Evolutionary conservation across 2,329 filamentous ascomycete species (phyloP), one percentile per base, ranked within the genome.

Genomic region (Aspergillus sp.): DNA sequence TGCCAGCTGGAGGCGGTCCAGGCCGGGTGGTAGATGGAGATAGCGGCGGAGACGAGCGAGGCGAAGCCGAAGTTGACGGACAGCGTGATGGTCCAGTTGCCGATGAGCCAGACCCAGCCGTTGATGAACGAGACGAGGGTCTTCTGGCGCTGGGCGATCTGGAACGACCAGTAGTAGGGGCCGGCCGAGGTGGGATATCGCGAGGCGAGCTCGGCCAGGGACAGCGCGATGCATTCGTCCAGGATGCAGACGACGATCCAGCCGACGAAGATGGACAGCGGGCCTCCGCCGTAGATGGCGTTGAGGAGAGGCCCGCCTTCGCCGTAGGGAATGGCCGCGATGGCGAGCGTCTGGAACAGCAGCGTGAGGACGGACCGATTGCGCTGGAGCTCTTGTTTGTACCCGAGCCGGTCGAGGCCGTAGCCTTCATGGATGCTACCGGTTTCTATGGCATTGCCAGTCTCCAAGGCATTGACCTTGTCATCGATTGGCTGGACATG

Each of bases 291-390:
- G 41, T 58, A 74, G 54, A 76, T 75, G 46, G 74, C 74, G 24
- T 63, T 73, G 47, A 75, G 63, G 8, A 76, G 56, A 5, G 71
- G 61, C 8, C 63, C 60, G 7, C 73, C 72, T 52, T 75, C 72
- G 6, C 80, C 82, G 54, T 78, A 84, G 4, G 80, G 82, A 44
- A 84, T 81, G 17, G 82, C 82, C 26, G 82, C 81, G 26, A 85
- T 84, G 19, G 82, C 81, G 7, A 85, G 70, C 0, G 79, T 79
- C 65, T 85, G 82, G 64, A 85, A 86, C 11, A 85, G 72, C 1
- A 86, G 70, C 0, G 82, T 84, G 56, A 79, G 74, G 60, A 85
- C 76, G 0, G 82, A 84, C 30, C 83, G 76, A 56, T 85, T 86
- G 19, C 82, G 78, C 17, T 66, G 71, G 16, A 86, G 70, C 60